Conservation (phyloP, 1,139 yeast species). For the Yamadazyma dendronema region DNA sequence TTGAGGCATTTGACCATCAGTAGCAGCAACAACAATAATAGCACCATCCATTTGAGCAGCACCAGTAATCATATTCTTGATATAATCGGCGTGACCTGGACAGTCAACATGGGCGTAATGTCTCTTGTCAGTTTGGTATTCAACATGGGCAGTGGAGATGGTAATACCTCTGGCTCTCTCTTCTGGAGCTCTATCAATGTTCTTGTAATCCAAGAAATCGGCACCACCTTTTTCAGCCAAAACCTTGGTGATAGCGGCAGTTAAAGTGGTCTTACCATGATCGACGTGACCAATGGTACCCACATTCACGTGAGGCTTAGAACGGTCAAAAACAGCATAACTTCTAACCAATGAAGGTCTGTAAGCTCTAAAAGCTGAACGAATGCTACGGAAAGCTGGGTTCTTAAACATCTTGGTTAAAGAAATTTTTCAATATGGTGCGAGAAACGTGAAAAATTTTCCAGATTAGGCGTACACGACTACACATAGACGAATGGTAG, state of each 20-base stretch:
- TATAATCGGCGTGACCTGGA: conserved; percentile 99
- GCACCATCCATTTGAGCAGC: conserved; percentile 99
- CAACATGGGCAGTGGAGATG: conserved; percentile 95
- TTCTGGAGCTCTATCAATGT: conserved; percentile 98
- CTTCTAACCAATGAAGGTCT: conserved; percentile 37
- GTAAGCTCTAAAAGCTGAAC: background rate
- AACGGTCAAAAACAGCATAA: conserved; percentile 77
- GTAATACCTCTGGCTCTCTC: conserved; percentile 99
- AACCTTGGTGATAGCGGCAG: conserved; percentile 98
- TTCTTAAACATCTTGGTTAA: too few species aligned
- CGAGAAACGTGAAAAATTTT: too few species aligned
- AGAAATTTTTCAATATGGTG: too few species aligned
- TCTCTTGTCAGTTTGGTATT: conserved; percentile 88
- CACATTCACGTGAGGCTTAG: conserved; percentile 93
- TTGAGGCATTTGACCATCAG: conserved; percentile 99
- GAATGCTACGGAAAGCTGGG: too few species aligned
- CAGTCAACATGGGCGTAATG: conserved; percentile 95
- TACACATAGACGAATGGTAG: too few species aligned
- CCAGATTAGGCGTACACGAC: too few species aligned
- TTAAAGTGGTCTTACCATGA: conserved; percentile 97
- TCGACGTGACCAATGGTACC: conserved; percentile 96
- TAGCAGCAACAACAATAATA: conserved; percentile 97
- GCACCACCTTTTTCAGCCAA: conserved; percentile 90
- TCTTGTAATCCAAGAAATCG: conserved; percentile 82
- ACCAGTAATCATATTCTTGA: conserved; percentile 99